Evolutionary conservation across 257 asterid species (phyloP), one percentile per base, ranked within the genome.

Genomic region (Rauvolfia tetraphylla): DNA sequence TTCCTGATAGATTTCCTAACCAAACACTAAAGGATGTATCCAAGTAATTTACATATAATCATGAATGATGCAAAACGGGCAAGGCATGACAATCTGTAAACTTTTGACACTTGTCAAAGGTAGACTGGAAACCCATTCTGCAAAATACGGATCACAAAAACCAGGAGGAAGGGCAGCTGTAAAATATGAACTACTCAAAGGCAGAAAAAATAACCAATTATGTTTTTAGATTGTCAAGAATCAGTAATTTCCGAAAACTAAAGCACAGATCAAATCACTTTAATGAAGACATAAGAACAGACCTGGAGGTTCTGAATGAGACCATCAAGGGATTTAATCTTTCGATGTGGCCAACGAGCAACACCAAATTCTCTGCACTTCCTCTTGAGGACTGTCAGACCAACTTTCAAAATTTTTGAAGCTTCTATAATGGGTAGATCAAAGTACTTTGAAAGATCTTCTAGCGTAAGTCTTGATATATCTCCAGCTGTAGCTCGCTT

Each of bases 341-440:
- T 85, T 73, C 84, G 67, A 75, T 76, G 84, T 33, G 84, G 86
- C 84, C 84, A 85, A 20, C 86, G 83, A 63, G 84, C 80, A 76
- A 85, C 82, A 18, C 86, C 86, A 17, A 81, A 77, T 73, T 84
- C 79, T 70, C 86, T 69, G 76, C 84, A 84, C 80, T 84, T 84
- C 78, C 69, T 84, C 76, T 84, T 84, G 75, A 85, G 84, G 62
- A 79, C 81, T 0, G 86, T 79, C 39, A 85, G 79, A 36, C 84
- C 84, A 51, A 84, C 77, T 42, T 82, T 82, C 63, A 82, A 65
- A 48, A 49, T 67, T 74, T 72, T 77, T 49, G 86, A 77, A 51
- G 83, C 88, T 65, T 79, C 66, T n/a, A 56, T 38, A 25, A 85
- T 85, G 42, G 84, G 83, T 51, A 82, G 73, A 71, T 79, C 81